Percentiles rank a stretch among this genome's conserved stretches.
These are phyloP conservation scores for Hydrangea macrophylla DNA, from an alignment of 148 eudicot species.

Conservation along the genomic window DNA sequence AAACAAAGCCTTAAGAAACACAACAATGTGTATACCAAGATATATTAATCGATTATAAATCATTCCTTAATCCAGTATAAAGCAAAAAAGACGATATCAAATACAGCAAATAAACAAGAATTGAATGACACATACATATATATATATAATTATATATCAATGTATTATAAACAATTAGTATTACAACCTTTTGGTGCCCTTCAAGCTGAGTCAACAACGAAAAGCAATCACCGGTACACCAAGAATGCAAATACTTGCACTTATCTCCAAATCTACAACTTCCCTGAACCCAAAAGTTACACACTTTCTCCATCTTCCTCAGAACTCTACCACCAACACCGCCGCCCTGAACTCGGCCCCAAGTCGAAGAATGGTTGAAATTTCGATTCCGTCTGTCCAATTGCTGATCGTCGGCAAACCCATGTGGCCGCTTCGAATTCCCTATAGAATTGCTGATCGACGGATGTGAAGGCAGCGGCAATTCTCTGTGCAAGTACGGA, in stretches of 20 bases:
- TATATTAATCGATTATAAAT: constrained; percentile 36
- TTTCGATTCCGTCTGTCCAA: constrained; percentile 53
- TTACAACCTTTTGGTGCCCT: constrained; percentile 81
- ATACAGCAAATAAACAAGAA: not conserved
- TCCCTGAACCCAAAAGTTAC: constrained; percentile 85
- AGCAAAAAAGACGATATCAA: constrained; percentile 4
- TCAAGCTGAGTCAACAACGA: constrained; percentile 72
- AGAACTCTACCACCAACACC: constrained; percentile 25
- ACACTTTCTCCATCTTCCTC: constrained; percentile 59
- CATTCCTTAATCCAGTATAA: constrained; percentile 18
- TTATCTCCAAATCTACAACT: constrained; percentile 69
- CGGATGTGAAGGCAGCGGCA: constrained; percentile 50
- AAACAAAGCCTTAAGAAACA: not conserved
- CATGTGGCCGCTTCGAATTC: constrained; percentile 48
- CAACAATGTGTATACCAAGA: not conserved
- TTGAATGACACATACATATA: not conserved
- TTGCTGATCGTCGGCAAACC: constrained; percentile 59
- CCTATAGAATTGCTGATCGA: constrained; percentile 44
- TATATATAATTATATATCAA: too few species aligned
- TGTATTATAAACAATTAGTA: not conserved
- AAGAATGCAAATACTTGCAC: constrained; percentile 78
- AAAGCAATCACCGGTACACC: constrained; percentile 73
- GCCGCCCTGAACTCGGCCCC: constrained; percentile 52
- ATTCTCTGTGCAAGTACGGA: constrained; percentile 62
- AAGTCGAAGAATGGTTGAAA: constrained; percentile 45